Base-by-base conservation (phyloP, 2,329 filamentous ascomycete species). In the Daldinia eschscholtzii region DNA sequence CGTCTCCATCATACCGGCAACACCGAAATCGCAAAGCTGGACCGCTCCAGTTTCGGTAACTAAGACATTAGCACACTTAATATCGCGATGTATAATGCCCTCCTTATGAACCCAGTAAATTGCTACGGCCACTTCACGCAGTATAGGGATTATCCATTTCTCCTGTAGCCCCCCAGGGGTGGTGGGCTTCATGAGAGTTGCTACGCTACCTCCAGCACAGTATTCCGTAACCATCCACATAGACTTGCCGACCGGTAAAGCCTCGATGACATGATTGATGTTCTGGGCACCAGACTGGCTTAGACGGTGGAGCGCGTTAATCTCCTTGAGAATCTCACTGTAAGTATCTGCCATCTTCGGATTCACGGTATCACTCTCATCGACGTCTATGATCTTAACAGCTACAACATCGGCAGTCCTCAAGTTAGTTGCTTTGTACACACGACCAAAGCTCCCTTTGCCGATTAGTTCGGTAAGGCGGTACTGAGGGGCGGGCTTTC, bases 181-280 rank as follows among this genome's bases (percentile, higher is more conserved):
- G 1, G 88, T 91, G n/a, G 90, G 89, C 76, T 87, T 88, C 89
- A 91, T 90, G 65, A 87, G 86, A 68, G 86, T 94, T 72, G 87
- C 91, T 78, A 97, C 91, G 78, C 93, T 96, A 56, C 93, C 93
- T 69, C 93, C 93, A 5, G 91, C 92, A 74, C 93, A 94, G 79
- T 94, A 94, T 80, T 96, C 92, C 66, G 92, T 94, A 63, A 96
- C 89, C 83, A 96, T 93, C 93, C 93, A 97, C 82, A 97, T 90
- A 67, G 93, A 88, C 73, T 92, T 90, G 46, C 92, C 91, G 41
- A 95, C 89, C 7, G 92, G 89, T 20, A 94, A 85, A 4, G 92
- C 92, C 72, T 94, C 92, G 73, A 94, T 90, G 58, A 95, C 91
- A 73, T 90, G 87, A 77, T 95, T 96, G 81, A 97, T 90, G 76